These are phyloP conservation scores for Vigna mungo DNA, from an alignment of 306 rosid species.

Conservation along the genomic window DNA sequence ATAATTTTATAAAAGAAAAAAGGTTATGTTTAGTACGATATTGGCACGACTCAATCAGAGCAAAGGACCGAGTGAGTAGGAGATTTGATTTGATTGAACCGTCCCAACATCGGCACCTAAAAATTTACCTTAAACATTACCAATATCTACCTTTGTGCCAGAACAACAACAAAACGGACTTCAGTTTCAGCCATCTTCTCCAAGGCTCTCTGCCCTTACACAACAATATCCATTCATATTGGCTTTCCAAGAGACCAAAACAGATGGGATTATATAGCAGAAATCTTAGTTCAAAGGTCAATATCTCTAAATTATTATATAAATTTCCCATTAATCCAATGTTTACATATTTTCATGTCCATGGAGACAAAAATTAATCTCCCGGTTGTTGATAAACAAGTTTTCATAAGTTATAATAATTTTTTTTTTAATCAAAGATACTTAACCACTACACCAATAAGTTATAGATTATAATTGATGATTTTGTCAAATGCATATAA, in stretches of 20 bases:
- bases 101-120: slow-evolving; percentile 67
- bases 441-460: too few relatives aligned
- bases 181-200: not conserved
- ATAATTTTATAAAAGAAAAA: too few relatives aligned
- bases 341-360: too few relatives aligned
- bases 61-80: slow-evolving; percentile 62
- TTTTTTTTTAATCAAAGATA: too few relatives aligned
- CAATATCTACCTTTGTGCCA: slow-evolving; percentile 18
- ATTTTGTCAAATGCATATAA: too few relatives aligned
- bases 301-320: slow-evolving; percentile 46
- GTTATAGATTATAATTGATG: too few relatives aligned
- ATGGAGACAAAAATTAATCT: too few relatives aligned
- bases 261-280: slow-evolving; percentile 40
- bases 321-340: too few relatives aligned
- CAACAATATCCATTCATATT: slow-evolving; percentile 16
- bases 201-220: not conserved
- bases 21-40: slow-evolving; percentile 47
- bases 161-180: not conserved
- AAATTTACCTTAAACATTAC: not conserved
- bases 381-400: too few relatives aligned
- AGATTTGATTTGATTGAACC: slow-evolving; percentile 84
- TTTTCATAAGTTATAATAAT: too few relatives aligned
- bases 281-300: slow-evolving; percentile 55
- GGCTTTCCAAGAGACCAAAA: slow-evolving; percentile 34
- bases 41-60: slow-evolving; percentile 96